Base-by-base conservation (phyloP, 352 stramenopile genomes). In the Pythium plurisporium region DNA sequence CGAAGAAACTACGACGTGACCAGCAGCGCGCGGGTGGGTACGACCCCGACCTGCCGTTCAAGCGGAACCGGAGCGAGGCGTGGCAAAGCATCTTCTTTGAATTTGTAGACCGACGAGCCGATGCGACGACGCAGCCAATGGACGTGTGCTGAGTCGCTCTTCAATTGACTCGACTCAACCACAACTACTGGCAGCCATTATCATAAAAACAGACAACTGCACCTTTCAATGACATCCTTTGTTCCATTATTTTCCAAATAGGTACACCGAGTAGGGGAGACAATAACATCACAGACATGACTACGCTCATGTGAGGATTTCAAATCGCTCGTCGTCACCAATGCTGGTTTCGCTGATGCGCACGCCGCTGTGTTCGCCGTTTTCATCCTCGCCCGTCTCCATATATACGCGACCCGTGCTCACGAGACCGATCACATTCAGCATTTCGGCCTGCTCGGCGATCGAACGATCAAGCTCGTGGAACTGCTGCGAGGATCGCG, bases 21-120 rank as follows among this genome's bases (percentile, higher is more conserved):
- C 84, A 92, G 61, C 84, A 94, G 50, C 73, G 82, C 27, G 84
- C 84, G 7, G 84, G 84, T 25, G 84, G 84, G 17, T 94, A 89
- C 62, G 82, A 92, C 27, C 80, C 77, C 3, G 80, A 91, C 17
- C 30, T 91, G 45, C 74, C 81, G 30, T 92, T 89, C 49, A 86
- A 88, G 58, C 78, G 82, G 26, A 94, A 94, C 52, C 76, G 79
- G 14, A 81, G 61, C 10, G 84, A 94, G 61, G 84, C 84, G 7
- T 94, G 82, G 82, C 73, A 70, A 41, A 82, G 84, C 15, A 77
- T 91, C 49, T 89, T 91, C 62, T 89, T 91, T 49, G 43, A 70
- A 44, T 70, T 76, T n/a, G 62, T 70, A 40, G 66, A 84, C 15
- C 62, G 62, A 5, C 48, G 62, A 2, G 3, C 17, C 17, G 36